phyloP scores from a whole-genome alignment of 2,329 filamentous ascomycete genomes.

The Aspergillus terreus region DNA sequence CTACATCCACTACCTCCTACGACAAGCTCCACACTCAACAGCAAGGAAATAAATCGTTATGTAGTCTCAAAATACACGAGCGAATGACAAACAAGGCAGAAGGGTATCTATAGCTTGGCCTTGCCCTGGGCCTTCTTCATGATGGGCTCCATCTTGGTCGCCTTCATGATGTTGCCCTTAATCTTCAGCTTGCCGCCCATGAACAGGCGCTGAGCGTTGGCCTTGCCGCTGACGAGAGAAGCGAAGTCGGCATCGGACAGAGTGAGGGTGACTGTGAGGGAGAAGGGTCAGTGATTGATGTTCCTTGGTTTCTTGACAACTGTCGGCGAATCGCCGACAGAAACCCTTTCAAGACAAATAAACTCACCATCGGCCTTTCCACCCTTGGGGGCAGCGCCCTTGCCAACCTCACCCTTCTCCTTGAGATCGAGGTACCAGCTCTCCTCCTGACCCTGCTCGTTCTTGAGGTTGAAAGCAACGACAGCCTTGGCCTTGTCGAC shows the following conservation, averaged over 20 bases:
- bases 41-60: conserved; percentile 5
- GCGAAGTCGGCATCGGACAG: conserved; percentile 85
- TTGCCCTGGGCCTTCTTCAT: conserved; percentile 81
- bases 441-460: conserved; percentile 71
- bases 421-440: conserved; percentile 97
- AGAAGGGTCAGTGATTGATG: background rate
- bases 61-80: conserved; percentile 9
- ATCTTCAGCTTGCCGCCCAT: conserved; percentile 99
- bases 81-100: background rate
- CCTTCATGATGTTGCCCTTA: conserved; percentile 96
- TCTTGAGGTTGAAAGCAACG: conserved; percentile 92
- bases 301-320: too few species aligned
- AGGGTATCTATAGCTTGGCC: conserved; percentile 69
- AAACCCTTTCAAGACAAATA: background rate
- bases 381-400: conserved; percentile 64
- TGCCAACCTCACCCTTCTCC: conserved; percentile 76
- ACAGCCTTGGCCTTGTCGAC: conserved; percentile 84
- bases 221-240: conserved; percentile 78
- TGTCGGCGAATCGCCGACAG: background rate
- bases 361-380: conserved; percentile 76
- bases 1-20: background rate
- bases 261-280: conserved; percentile 67
- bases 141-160: conserved; percentile 92
- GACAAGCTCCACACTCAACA: background rate
- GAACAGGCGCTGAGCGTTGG: conserved; percentile 91